phyloP scores from a whole-genome alignment of 2,329 filamentous ascomycete genomes.

The Aspergillus uvarum region DNA sequence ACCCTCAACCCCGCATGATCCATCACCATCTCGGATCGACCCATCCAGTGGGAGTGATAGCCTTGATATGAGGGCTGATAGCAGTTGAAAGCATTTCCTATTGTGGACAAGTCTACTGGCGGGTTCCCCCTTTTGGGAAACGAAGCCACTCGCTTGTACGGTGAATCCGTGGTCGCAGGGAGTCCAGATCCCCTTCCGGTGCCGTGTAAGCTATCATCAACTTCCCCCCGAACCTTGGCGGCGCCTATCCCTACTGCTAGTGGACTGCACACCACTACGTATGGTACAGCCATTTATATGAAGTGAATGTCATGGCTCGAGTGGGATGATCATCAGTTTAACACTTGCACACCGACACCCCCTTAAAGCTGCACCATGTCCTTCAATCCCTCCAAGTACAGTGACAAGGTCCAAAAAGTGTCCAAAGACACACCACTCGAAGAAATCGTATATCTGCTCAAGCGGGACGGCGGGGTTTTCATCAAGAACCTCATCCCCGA shows the following conservation, averaged over 20 bases:
- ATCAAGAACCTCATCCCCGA: conserved; percentile 2
- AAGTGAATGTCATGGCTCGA: not conserved
- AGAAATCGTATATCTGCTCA: conserved; percentile 6
- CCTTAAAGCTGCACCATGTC: not conserved
- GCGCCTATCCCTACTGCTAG: not conserved
- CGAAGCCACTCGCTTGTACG: not conserved
- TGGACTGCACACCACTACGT: too few species aligned
- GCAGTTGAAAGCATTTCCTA: not conserved
- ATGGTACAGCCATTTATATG: not conserved
- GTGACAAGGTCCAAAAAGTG: conserved; percentile 4
- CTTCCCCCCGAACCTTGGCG: not conserved
- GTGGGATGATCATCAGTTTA: not conserved
- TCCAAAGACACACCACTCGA: conserved; percentile 2
- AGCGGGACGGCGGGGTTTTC: conserved; percentile 10
- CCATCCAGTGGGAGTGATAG: too few species aligned
- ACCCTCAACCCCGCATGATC: too few species aligned
- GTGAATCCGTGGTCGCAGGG: too few species aligned
- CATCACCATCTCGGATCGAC: too few species aligned
- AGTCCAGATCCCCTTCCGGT: too few species aligned
- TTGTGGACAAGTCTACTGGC: not conserved
- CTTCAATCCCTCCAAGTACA: not conserved
- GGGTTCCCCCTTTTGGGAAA: not conserved
- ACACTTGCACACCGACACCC: not conserved
- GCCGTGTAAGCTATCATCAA: not conserved
- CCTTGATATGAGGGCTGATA: too few species aligned